Percentiles rank a stretch among this genome's conserved stretches.
Evolutionary conservation across 2,329 filamentous ascomycete species (phyloP).

Genomic region (Xylariaceae sp.): DNA sequence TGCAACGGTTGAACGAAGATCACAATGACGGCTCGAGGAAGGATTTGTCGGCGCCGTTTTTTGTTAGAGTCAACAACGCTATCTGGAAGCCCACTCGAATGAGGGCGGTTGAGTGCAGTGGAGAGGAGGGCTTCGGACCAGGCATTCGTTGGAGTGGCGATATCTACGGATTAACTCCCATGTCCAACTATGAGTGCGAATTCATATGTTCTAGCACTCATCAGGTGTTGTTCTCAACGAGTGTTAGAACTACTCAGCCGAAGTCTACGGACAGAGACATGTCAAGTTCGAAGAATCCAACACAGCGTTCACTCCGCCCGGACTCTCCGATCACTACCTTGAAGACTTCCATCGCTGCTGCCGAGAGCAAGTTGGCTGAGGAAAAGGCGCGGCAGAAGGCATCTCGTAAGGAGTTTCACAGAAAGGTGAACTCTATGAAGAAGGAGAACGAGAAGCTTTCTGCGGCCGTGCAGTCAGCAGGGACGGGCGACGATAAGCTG

Average conservation of each 20-base stretch:
- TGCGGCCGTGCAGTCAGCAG: constrained; percentile 60
- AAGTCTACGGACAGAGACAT: constrained; percentile 38
- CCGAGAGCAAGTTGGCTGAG: constrained; percentile 65
- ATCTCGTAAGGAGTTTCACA: constrained; percentile 69
- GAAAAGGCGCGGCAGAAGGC: constrained; percentile 64
- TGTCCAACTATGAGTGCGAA: constrained; percentile 73
- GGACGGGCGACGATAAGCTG: constrained; percentile 70
- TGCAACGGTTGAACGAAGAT: constrained; percentile 36
- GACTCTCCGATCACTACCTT: constrained; percentile 73
- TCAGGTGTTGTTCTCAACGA: constrained; percentile 64
- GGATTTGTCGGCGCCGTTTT: constrained; percentile 69
- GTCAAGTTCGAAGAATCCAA: constrained; percentile 35
- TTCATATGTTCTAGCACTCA: constrained; percentile 65
- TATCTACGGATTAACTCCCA: constrained; percentile 63
- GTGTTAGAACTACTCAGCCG: constrained; percentile 59
- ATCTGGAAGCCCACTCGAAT: constrained; percentile 76
- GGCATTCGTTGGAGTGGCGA: constrained; percentile 63
- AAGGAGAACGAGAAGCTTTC: constrained; percentile 69
- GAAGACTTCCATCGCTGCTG: constrained; percentile 67
- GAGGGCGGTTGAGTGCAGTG: constrained; percentile 41
- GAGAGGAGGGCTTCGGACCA: constrained; percentile 33
- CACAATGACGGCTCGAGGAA: constrained; percentile 45
- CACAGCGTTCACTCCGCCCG: constrained; percentile 60
- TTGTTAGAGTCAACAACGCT: constrained; percentile 71
- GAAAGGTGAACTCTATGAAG: constrained; percentile 58